A percentile compares a stretch with the other conserved stretches of the same genome.
Evolutionary conservation across 2,329 filamentous ascomycete species (phyloP).

Genomic region (Anisogramma anomala): DNA sequence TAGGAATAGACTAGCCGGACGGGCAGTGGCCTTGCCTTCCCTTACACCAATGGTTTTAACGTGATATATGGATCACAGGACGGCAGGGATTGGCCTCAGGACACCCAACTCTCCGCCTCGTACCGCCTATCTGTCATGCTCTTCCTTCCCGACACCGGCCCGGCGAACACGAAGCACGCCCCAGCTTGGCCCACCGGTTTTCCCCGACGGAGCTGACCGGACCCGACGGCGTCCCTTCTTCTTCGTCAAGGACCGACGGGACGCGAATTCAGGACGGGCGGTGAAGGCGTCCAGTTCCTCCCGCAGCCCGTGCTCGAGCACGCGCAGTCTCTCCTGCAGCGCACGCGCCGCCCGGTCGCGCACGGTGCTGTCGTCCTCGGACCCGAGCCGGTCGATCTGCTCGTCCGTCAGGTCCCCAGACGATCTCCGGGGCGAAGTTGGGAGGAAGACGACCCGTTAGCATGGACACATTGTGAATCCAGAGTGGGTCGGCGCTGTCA

Average conservation of each 20-base stretch:
- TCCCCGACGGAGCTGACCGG: neutral
- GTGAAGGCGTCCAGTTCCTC: constrained; percentile 20
- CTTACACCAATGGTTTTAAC: too few species aligned
- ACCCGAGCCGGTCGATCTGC: constrained; percentile 18
- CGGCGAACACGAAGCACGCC: too few species aligned
- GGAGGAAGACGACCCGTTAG: neutral
- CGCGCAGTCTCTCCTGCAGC: constrained; percentile 15
- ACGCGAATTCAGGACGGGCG: constrained; percentile 11
- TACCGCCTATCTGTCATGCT: too few species aligned
- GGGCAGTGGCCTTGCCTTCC: too few species aligned
- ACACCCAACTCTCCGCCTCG: too few species aligned
- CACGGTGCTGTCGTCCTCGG: constrained; percentile 18
- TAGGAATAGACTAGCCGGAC: too few species aligned
- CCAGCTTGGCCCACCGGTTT: neutral
- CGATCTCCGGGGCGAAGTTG: constrained; percentile 18
- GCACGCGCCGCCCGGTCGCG: constrained; percentile 16
- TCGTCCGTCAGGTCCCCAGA: constrained; percentile 19
- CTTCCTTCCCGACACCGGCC: too few species aligned
- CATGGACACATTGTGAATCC: too few species aligned
- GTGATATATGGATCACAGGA: too few species aligned
- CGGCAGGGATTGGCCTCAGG: too few species aligned
- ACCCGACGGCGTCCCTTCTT: neutral
- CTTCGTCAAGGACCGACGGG: neutral
- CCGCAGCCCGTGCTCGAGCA: constrained; percentile 18
- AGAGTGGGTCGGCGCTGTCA: too few species aligned